Base-by-base conservation (phyloP, 2,329 filamentous ascomycete genomes). In the Colletotrichum ledebouriae region DNA sequence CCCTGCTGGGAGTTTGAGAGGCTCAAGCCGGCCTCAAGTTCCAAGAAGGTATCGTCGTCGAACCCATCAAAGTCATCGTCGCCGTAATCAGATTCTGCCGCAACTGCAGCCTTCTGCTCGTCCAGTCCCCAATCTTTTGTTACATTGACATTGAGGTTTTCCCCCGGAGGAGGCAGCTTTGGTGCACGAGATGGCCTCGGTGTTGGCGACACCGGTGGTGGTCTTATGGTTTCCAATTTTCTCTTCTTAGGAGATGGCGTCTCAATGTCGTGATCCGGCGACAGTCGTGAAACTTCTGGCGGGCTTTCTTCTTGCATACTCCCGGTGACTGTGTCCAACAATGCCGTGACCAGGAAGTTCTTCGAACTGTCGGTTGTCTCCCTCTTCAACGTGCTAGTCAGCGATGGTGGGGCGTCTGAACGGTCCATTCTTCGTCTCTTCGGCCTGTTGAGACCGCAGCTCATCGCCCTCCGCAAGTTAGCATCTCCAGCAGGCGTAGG, bases 391-490 rank as follows among this genome's bases (percentile, higher is more conserved):
- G 46, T 78, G 73, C 42, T 73, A 75, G 61, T 75, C 76, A 37
- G 73, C 71, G 50, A 78, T 75, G 39, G 76, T 75, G 41, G 76
- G 75, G 3, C 75, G 58, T 81, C 84, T 13, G 80, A 77, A 39
- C 82, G 83, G 57, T 89, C 86, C 7, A 88, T 74, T 72, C 85
- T 90, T 72, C 90, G 85, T 71, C 90, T 84, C 77, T 94, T 94
- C 1, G 91, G 90, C 86, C 90, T 92, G 72, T 92, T 87, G 25
- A 86, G 83, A 17, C 90, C 90, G 75, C 89, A 92, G 76, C 90
- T 94, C 67, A 90, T 85, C 2, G 90, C 86, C 71, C 90, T 86
- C 72, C 90, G 85, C 47, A 93, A 77, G 4, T 82, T 83, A 67
- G 79, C 81, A 69, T 80, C 83, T 53, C 80, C 81, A 71, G 79